Conservation (phyloP, 495 filamentous ascomycete species). For the Neurospora sp. region DNA sequence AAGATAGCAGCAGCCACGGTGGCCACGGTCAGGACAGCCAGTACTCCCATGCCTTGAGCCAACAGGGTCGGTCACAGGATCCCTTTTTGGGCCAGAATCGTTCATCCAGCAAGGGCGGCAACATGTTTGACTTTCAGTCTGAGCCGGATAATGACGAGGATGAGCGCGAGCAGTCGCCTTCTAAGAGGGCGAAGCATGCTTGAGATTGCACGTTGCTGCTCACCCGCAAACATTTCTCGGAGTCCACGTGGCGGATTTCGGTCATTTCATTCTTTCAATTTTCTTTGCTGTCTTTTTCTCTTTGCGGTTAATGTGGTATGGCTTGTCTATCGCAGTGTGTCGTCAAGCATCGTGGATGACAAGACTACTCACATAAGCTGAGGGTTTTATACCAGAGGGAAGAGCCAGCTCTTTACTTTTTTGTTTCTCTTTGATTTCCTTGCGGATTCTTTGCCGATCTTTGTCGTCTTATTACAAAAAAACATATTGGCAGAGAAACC, state of each 20-base stretch:
- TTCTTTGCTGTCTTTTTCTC: neutral
- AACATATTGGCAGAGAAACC: neutral
- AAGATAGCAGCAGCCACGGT: neutral
- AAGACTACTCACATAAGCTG: neutral
- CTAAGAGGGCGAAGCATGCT: neutral
- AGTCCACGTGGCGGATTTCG: neutral
- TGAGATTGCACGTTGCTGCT: neutral
- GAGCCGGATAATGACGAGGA: neutral
- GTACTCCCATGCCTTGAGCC: neutral
- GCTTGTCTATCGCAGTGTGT: neutral
- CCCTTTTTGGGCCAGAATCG: neutral
- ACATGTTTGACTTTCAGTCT: neutral
- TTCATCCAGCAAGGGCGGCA: neutral
- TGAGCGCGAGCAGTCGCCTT: neutral
- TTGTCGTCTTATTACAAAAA: neutral
- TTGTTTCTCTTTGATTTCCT: neutral
- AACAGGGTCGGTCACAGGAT: neutral
- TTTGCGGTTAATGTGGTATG: neutral
- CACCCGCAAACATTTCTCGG: neutral
- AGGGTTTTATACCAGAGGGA: neutral
- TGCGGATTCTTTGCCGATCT: neutral
- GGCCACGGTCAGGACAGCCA: neutral
- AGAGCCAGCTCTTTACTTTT: neutral
- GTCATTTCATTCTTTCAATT: neutral
- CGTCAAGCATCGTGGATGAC: neutral